phyloP scores from a whole-genome alignment of 2,329 filamentous ascomycete species.

The Cytospora mali region DNA sequence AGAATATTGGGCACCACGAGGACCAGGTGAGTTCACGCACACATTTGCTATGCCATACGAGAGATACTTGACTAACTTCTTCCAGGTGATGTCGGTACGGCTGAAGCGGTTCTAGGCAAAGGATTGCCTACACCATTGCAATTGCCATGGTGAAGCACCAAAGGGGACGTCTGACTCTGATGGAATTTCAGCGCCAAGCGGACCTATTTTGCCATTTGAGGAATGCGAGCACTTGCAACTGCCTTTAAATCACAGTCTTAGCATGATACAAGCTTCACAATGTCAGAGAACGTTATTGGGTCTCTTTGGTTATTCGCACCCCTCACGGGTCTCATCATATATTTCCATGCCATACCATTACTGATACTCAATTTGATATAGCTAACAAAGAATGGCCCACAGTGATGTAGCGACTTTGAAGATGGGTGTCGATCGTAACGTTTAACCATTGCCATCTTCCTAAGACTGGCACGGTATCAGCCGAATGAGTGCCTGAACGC shows the following conservation, averaged over 20 bases:
- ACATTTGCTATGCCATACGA: background rate
- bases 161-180: too few relatives aligned
- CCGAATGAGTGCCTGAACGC: background rate
- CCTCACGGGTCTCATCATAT: too few relatives aligned
- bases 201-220: background rate
- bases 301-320: too few relatives aligned
- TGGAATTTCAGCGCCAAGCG: too few relatives aligned
- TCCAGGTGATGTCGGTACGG: constrained; percentile 64
- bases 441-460: background rate
- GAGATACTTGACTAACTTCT: constrained; percentile 13
- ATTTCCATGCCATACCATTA: too few relatives aligned
- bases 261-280: too few relatives aligned
- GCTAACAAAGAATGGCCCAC: too few relatives aligned
- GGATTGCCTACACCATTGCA: constrained; percentile 65
- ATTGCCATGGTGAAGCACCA: constrained; percentile 60
- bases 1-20: constrained; percentile 73
- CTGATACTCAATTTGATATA: too few relatives aligned
- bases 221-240: background rate
- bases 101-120: constrained; percentile 63
- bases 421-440: background rate
- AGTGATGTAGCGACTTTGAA: background rate
- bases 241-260: too few relatives aligned
- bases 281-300: too few relatives aligned
- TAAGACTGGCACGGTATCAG: background rate
- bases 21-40: constrained; percentile 54